Evolutionary conservation across 495 filamentous ascomycete species (phyloP).

Genomic region (Xylaria venustula): DNA sequence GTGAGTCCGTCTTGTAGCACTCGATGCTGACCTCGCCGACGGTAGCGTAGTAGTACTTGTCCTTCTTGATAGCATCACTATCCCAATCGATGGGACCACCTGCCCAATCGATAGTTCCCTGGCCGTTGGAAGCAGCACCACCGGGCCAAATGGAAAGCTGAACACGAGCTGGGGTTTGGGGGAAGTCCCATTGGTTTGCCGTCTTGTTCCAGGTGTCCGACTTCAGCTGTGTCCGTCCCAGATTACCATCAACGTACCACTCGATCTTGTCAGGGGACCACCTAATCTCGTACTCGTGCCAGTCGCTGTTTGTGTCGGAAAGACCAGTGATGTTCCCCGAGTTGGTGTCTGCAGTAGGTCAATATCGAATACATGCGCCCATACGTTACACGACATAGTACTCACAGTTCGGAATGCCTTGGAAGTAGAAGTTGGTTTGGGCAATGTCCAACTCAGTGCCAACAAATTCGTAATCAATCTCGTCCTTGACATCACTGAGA

Average conservation of each 20-base stretch:
- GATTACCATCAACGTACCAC: conserved; percentile 81
- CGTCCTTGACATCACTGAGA: conserved; percentile 91
- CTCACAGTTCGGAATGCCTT: conserved; percentile 91
- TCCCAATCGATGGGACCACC: conserved; percentile 90
- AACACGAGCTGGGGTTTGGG: conserved; percentile 89
- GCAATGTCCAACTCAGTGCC: conserved; percentile 72
- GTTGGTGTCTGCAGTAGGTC: conserved; percentile 61
- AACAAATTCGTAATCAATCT: conserved; percentile 96
- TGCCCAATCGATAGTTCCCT: conserved; percentile 89
- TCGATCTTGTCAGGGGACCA: conserved; percentile 83
- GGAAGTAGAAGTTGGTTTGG: conserved; percentile 96
- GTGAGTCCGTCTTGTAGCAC: conserved; percentile 73
- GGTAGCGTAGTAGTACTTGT: conserved; percentile 86
- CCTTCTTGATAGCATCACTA: conserved; percentile 70
- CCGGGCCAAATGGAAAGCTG: conserved; percentile 97
- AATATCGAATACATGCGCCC: neutral
- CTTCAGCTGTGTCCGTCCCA: conserved; percentile 70
- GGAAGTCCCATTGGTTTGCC: conserved; percentile 78
- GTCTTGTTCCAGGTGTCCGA: conserved; percentile 82
- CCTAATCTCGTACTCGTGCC: conserved; percentile 88
- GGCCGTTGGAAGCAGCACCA: conserved; percentile 71
- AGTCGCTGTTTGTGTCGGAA: conserved; percentile 73
- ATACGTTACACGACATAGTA: neutral
- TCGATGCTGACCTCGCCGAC: conserved; percentile 74
- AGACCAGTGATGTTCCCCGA: conserved; percentile 63